Evolutionary conservation across 2,329 filamentous ascomycete genomes (phyloP), one percentile per base, ranked within the genome.

Genomic region (Arthroderma uncinatum): DNA sequence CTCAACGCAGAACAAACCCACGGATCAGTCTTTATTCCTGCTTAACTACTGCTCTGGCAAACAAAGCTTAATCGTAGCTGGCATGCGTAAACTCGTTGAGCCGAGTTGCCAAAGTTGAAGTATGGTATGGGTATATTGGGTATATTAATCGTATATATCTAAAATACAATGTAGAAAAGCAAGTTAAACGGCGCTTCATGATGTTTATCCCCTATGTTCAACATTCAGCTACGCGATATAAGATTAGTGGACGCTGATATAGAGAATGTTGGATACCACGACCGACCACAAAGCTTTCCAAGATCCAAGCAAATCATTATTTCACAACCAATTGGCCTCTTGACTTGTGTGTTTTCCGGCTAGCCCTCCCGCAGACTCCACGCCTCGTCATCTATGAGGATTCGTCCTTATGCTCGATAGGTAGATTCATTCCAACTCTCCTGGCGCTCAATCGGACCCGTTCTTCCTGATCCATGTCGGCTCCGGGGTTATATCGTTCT

Each of bases 401-500:
- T 39, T 52, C 34, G 40, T 53, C 44, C 55, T 55, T 54, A 9
- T 34, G 84, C 72, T 88, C 83, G 33, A 81, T 71, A 0, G 92
- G 92, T 72, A 97, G 69, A 72, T 96, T 81, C 86, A 96, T 89
- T 16, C 92, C 93, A 40, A 97, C 90, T 68, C 88, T 82, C 72
- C 89, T 78, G 7, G 93, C 93, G 56, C 87, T 87, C 75, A 96
- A 75, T 58, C 89, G 76, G 42, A 96, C 84, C 60, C 88, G 79
- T 76, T 97, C 91, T 68, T 84, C 79, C 73, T 94, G 84, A 69
- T 86, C 83, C 85, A 95, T 88, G 63, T 82, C 82, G 83, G 94
- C 89, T 16, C 91, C 90, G 0, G 90, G 90, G 71, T 97, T 97
- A 74, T 98, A 97, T 64, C 91, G 80, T 73, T 96, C 91, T 37